phyloP scores from a whole-genome alignment of 1,284 basidiomycete genomes.

The Naganishia cerealis region DNA sequence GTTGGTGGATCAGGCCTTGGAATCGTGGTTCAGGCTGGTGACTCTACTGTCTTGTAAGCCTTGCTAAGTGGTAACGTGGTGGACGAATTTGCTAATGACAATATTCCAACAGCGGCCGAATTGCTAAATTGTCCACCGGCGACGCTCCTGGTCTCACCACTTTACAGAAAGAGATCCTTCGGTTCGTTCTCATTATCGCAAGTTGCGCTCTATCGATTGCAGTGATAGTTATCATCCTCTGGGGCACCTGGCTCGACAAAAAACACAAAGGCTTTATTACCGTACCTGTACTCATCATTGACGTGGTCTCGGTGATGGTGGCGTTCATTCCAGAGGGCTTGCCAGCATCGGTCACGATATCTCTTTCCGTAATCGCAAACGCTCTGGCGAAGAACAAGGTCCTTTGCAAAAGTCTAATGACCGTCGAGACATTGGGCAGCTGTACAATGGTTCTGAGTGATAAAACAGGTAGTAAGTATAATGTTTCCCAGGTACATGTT shows the following conservation, averaged over 20 bases:
- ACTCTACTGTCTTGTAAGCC: slow-evolving; percentile 58
- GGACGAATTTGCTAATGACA: background rate
- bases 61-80: background rate
- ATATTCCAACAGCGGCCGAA: slow-evolving; percentile 55
- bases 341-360: slow-evolving; percentile 56
- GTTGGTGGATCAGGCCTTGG: slow-evolving; percentile 54
- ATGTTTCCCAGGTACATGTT: background rate
- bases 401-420: slow-evolving; percentile 63
- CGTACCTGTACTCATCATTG: slow-evolving; percentile 61
- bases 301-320: slow-evolving; percentile 64
- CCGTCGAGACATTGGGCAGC: slow-evolving; percentile 63
- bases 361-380: slow-evolving; percentile 60
- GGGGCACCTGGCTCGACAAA: slow-evolving; percentile 59
- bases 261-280: slow-evolving; percentile 62
- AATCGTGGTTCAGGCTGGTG: slow-evolving; percentile 63
- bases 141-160: slow-evolving; percentile 55
- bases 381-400: slow-evolving; percentile 62
- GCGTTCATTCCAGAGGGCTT: slow-evolving; percentile 59
- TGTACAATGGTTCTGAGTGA: slow-evolving; percentile 56
- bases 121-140: slow-evolving; percentile 61
- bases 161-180: slow-evolving; percentile 54
- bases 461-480: slow-evolving; percentile 59
- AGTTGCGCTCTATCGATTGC: slow-evolving; percentile 60
- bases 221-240: slow-evolving; percentile 58
- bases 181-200: slow-evolving; percentile 57